A percentile compares a stretch with the other conserved stretches of the same genome.
phyloP scores from a whole-genome alignment of 73 alveolate genomes.

The Paramecium sonneborni region DNA sequence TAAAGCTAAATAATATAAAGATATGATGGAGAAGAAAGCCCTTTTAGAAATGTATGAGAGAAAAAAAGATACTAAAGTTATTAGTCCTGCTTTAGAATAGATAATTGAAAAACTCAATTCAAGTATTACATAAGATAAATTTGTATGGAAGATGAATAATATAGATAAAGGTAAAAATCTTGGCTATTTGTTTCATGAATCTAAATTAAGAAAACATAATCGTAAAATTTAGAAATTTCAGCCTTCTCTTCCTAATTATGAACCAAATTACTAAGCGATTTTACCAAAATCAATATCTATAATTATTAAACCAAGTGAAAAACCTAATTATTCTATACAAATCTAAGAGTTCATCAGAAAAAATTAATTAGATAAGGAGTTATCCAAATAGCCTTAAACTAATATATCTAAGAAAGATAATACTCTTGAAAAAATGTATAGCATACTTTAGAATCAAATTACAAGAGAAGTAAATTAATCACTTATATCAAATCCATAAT shows the following conservation, averaged over 20 bases:
- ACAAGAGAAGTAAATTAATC: conserved; percentile 33
- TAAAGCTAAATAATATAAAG: conserved; percentile 1
- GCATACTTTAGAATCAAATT: conserved; percentile 8
- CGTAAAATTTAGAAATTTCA: not conserved
- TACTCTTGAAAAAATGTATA: conserved; percentile 36
- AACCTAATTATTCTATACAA: not conserved
- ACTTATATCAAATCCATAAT: not conserved
- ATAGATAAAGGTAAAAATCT: conserved; percentile 37
- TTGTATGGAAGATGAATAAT: conserved; percentile 41
- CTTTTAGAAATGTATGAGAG: not conserved
- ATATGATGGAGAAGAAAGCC: conserved; percentile 32
- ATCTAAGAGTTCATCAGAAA: not conserved
- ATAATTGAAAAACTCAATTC: not conserved
- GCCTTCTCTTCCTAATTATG: not conserved
- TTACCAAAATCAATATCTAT: not conserved
- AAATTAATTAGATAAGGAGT: not conserved
- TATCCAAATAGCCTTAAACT: not conserved
- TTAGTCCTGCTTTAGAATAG: not conserved
- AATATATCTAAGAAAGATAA: conserved; percentile 11
- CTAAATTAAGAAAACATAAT: conserved; percentile 38
- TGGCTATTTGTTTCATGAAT: conserved; percentile 34
- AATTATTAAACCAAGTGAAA: conserved; percentile 17
- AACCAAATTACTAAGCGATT: conserved; percentile 10
- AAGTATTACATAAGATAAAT: not conserved
- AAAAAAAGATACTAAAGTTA: not conserved